Evolutionary conservation across 164 flowering plant genomes (phyloP), one percentile per base, ranked within the genome.

Genomic region (Berberis vulgaris): DNA sequence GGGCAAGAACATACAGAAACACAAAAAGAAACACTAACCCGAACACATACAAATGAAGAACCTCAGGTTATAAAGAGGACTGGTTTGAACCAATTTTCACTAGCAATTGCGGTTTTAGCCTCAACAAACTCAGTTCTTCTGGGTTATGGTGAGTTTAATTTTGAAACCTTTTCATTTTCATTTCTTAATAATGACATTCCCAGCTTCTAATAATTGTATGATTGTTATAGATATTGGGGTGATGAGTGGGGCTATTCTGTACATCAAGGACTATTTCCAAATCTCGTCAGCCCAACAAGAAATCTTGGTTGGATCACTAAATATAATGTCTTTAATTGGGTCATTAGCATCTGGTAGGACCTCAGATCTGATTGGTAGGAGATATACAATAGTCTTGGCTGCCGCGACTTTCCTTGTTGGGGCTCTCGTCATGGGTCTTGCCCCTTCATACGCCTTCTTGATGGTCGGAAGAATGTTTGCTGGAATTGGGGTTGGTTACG

Each of bases 231-330:
- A 87, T 71, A 85, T 86, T 65, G 98, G 96, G 6, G 96, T 92
- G 58, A 92, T 92, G 89, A 89, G 96, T 70, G 96, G 98, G 0
- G 98, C 96, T 1, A 71, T 74, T 43, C 71, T 92, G 2, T 89
- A 45, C 74, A 82, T 92, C 44, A 80, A 71, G 68, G 86, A 88
- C 4, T 45, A 76, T 57, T 72, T 92, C 5, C 70, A 81, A 12
- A 74, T 92, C 64, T 59, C 82, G 2, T 55, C 79, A 12, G 63
- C 65, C 0, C 81, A 89, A 67, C 83, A 63, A 41, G 91, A 88
- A 57, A 69, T 92, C 50, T 59, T 88, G 63, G 81, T 85, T 1
- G 98, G 96, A 0, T 70, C 78, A 2, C 68, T 92, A 5, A 87
- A 89, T 54, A 69, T 88, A 3, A 80, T 69, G 53, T 86, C 96